Evolutionary conservation across 2,329 filamentous ascomycete genomes (phyloP), one percentile per base, ranked within the genome.

Genomic region (Exophiala sp.): DNA sequence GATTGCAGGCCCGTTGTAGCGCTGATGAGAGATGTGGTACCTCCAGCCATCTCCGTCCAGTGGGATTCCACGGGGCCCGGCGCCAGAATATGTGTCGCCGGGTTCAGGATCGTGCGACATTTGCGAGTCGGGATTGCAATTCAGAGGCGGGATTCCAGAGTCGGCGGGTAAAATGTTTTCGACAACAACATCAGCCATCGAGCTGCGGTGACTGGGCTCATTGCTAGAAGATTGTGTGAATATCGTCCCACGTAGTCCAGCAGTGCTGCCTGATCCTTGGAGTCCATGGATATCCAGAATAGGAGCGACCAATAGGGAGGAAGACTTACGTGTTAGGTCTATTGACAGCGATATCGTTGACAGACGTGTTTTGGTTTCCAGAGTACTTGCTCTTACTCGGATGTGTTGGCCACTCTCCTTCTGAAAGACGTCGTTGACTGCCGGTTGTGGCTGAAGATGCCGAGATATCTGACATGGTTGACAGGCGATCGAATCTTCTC

Each of bases 301-400:
- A 47, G 42, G 16, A 21, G 42, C 49, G 14, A 38, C 12, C 40
- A n/a, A 21, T 16, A 33, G 34, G 32, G n/a, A 45, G 24, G 18
- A 11, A 20, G 40, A 56, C 56, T 55, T 52, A 56, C 53, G 24
- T 2, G 21, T 29, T 33, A 12, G 49, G 35, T 8, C 40, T 45
- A 14, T 50, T 42, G 38, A 42, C 47, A 41, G 18, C 38, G 18
- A 35, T 47, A 2, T 50, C 20, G 43, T 47, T 46, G 24, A 38
- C 38, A 18, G 36, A 24, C 11, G 44, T 35, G 41, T 54, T 50
- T 24, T 34, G 41, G 29, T 40, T 38, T 14, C 36, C 47, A 38
- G 32, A 12, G 38, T 52, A 38, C 35, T 50, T 39, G 9, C 20
- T 39, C 32, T 52, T 51, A 21, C 49, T 58, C 20, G 55, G 55